Conservation (phyloP, 2,329 filamentous ascomycete species). For the Zymoseptoria passerinii region DNA sequence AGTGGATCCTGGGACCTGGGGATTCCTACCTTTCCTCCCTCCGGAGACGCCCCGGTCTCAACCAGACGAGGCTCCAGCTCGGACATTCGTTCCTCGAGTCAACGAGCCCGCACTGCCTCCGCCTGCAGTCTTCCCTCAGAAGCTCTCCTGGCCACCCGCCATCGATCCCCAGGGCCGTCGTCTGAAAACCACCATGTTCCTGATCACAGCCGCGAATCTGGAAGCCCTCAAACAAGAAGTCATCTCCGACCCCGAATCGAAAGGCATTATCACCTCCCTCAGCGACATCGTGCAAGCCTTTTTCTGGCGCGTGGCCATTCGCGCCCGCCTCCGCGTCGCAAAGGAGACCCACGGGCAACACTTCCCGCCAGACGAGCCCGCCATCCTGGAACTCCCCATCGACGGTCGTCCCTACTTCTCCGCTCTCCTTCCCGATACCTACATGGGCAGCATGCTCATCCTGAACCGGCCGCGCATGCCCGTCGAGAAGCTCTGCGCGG, state of each 20-base stretch:
- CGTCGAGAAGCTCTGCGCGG: conserved; percentile 18
- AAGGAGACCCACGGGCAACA: conserved; percentile 14
- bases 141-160: conserved; percentile 26
- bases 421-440: conserved; percentile 18
- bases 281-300: conserved; percentile 37
- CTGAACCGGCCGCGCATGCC: conserved; percentile 23
- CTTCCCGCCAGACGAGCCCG: conserved; percentile 20
- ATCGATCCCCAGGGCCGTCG: conserved; percentile 17
- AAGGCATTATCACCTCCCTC: conserved; percentile 21
- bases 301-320: conserved; percentile 33
- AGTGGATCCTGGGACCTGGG: too few species aligned
- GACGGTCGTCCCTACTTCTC: conserved; percentile 28
- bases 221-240: too few species aligned
- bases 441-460: conserved; percentile 26
- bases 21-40: conserved; percentile 17
- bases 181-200: background rate
- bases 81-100: background rate
- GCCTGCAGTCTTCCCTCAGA: conserved; percentile 21
- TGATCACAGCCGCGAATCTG: too few species aligned
- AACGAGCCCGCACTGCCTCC: conserved; percentile 12
- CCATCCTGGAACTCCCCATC: conserved; percentile 31
- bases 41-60: conserved; percentile 3
- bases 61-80: background rate
- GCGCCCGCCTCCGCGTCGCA: conserved; percentile 30
- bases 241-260: conserved; percentile 5